Evolutionary conservation across 129 eudicot genomes (phyloP).

Genomic region (Glebionis coronaria): DNA sequence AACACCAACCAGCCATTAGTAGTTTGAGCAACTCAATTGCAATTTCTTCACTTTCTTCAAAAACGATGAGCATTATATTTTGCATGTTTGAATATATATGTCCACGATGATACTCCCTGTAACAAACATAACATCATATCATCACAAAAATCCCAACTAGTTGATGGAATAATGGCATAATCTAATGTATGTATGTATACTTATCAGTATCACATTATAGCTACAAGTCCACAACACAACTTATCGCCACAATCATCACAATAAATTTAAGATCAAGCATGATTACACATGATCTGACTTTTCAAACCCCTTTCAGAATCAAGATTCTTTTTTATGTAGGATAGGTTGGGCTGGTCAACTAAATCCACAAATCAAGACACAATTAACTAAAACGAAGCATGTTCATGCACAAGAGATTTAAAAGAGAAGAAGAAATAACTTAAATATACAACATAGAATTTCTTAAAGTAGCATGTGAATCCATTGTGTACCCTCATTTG

Average conservation of each 20-base stretch:
- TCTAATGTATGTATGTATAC: no score
- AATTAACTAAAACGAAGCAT: constrained; percentile 83
- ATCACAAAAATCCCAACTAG: no score
- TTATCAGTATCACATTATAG: no score
- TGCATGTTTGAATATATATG: constrained; percentile 70
- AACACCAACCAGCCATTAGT: constrained; percentile 55
- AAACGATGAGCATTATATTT: constrained; percentile 82
- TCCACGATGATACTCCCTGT: constrained; percentile 68
- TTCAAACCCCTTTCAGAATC: constrained; percentile 83
- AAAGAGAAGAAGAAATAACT: background rate
- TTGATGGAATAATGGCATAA: no score
- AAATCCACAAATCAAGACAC: constrained; percentile 79
- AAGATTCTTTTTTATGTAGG: constrained; percentile 62
- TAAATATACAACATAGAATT: no score
- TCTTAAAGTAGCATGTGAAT: no score
- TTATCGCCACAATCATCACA: constrained; percentile 56
- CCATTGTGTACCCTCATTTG: no score
- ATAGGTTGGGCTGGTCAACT: constrained; percentile 63
- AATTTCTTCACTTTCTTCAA: constrained; percentile 95
- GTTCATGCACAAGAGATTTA: constrained; percentile 22
- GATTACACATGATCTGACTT: constrained; percentile 94
- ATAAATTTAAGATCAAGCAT: constrained; percentile 98
- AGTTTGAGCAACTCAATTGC: constrained; percentile 62
- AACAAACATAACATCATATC: constrained; percentile 3
- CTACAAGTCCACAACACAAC: constrained; percentile 37